A percentile compares a stretch with the other conserved stretches of the same genome.
Conservation (phyloP, 208 protist genomes). For the Entamoeba invadens region DNA sequence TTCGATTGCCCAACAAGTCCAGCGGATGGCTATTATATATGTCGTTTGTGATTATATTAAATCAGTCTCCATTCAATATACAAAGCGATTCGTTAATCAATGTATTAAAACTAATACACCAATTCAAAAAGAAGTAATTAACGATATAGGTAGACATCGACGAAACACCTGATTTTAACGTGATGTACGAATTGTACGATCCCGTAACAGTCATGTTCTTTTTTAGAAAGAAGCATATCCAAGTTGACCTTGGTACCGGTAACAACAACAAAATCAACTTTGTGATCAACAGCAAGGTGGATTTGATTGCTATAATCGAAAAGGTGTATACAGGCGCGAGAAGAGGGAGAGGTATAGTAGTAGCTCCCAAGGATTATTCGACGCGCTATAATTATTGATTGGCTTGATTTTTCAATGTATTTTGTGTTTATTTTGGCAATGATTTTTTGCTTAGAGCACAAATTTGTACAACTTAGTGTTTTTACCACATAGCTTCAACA, state of each 20-base stretch:
- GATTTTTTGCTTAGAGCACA: too few relatives aligned
- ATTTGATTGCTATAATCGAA: conserved; percentile 23
- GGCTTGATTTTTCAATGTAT: too few relatives aligned
- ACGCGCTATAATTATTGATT: background rate
- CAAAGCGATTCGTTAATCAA: too few relatives aligned
- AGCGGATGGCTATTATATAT: background rate
- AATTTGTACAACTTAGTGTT: background rate
- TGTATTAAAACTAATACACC: too few relatives aligned
- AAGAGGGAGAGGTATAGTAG: background rate
- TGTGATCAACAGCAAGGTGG: conserved; percentile 7
- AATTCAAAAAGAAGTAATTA: background rate
- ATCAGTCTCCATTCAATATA: background rate
- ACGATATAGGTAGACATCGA: conserved; percentile 21
- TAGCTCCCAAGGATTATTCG: background rate
- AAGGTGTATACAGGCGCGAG: background rate
- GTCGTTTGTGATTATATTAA: background rate
- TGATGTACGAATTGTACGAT: conserved; percentile 35
- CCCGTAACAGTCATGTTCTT: conserved; percentile 29
- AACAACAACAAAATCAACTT: conserved; percentile 33
- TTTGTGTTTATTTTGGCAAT: too few relatives aligned
- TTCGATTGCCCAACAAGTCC: background rate
- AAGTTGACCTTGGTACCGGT: conserved; percentile 26
- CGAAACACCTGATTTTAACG: conserved; percentile 27
- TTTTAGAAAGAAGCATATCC: conserved; percentile 20
- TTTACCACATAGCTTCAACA: too few relatives aligned